Evolutionary conservation across 371 early-diverging fungal species (phyloP).

Genomic region (Mucor racemosus): DNA sequence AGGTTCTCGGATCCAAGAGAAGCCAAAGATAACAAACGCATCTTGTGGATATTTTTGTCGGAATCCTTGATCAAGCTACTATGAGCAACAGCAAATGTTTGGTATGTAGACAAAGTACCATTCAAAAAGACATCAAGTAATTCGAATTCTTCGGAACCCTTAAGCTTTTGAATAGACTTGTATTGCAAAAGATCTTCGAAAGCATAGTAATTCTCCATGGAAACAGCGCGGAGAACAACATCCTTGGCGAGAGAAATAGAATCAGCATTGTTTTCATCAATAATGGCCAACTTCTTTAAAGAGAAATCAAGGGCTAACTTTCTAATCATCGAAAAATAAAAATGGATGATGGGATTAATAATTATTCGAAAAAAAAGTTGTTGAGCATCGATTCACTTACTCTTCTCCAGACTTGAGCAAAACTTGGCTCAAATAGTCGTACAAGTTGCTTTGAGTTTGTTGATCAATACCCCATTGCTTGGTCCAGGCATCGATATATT

Average conservation of each 20-base stretch:
- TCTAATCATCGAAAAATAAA: constrained; percentile 29
- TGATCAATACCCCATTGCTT: constrained; percentile 76
- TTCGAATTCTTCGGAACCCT: constrained; percentile 60
- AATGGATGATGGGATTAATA: no score
- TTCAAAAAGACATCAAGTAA: constrained; percentile 81
- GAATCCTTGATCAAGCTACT: constrained; percentile 58
- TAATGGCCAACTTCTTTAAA: constrained; percentile 69
- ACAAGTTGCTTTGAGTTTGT: constrained; percentile 64
- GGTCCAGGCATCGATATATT: constrained; percentile 69
- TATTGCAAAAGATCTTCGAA: constrained; percentile 82
- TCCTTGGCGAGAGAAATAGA: constrained; percentile 48
- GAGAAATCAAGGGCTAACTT: constrained; percentile 67
- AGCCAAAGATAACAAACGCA: constrained; percentile 86
- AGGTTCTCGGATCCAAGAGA: constrained; percentile 79
- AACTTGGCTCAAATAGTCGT: constrained; percentile 66
- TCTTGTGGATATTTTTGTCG: constrained; percentile 75
- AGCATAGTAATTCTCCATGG: constrained; percentile 75
- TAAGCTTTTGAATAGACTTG: constrained; percentile 73
- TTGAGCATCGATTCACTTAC: constrained; percentile 48
- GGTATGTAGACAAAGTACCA: constrained; percentile 72
- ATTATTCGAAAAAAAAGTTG: no score
- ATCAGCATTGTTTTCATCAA: constrained; percentile 39
- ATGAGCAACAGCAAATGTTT: constrained; percentile 59
- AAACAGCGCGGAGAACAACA: constrained; percentile 73
- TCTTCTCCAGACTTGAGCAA: constrained; percentile 64